A percentile compares a stretch with the other conserved stretches of the same genome.
These are phyloP conservation scores for Daedaleopsis nitida DNA, from an alignment of 768 basidiomycete species.

Conservation along the genomic window DNA sequence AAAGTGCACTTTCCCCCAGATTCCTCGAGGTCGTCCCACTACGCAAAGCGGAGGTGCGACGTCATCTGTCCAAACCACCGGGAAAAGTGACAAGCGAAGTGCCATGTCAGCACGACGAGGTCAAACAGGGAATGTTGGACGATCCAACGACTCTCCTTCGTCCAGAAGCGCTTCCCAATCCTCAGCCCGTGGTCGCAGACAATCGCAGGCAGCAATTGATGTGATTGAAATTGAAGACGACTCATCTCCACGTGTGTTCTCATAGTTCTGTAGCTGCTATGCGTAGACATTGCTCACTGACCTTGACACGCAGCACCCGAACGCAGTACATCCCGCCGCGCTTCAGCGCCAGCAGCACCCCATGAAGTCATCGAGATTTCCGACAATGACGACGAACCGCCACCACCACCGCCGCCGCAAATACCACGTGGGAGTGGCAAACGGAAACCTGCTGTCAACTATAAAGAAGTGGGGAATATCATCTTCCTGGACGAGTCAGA, in stretches of 20 bases:
- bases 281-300: background rate
- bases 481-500: background rate
- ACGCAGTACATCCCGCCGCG: background rate
- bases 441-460: background rate
- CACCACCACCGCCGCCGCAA: background rate
- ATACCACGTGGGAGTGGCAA: background rate
- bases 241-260: too few species aligned
- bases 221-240: too few species aligned
- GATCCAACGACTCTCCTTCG: too few species aligned
- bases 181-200: too few species aligned
- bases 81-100: too few species aligned
- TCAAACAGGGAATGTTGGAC: too few species aligned
- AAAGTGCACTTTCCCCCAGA: background rate
- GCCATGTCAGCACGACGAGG: too few species aligned
- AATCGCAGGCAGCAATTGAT: too few species aligned
- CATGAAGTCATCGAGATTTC: constrained; percentile 14
- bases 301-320: too few species aligned
- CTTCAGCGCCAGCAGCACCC: background rate
- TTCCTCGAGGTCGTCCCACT: background rate
- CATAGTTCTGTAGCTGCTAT: too few species aligned
- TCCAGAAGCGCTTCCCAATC: too few species aligned
- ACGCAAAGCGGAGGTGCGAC: background rate
- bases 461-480: constrained; percentile 8
- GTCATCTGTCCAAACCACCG: background rate
- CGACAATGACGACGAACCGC: constrained; percentile 7